Base-by-base conservation (phyloP, 331 rosid species). In the Malus hybrid region DNA sequence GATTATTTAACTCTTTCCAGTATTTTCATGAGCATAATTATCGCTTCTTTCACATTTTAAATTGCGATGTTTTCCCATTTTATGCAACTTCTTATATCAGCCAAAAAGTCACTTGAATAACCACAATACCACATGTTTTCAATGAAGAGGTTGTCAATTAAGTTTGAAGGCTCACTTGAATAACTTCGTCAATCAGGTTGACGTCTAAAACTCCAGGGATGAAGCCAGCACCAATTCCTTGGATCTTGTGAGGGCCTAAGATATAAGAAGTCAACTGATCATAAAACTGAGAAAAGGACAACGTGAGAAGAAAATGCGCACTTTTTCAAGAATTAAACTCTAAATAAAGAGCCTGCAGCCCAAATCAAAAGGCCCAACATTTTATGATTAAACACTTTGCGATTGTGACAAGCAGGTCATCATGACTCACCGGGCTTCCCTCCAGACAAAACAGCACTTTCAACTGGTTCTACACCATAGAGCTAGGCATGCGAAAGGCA, bases 211-310 rank as follows among this genome's bases (percentile, higher is more conserved):
- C 91, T 83, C 91, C 96, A 71, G 97, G 97, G 78, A 93, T 85
- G 85, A 93, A 89, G 73, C 98, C 98, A 70, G 97, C 98, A 32
- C 98, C 98, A 79, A 93, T 84, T 83, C 98, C 98, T 88, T 93
- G 97, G 85, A 91, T 93, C 87, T 89, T 91, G 83, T 93, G 98
- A 9, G 97, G 94, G 20, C 98, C 98, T 93, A 80, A 29, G 66
- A 69, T 79, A 83, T 29, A 82, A 80, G 15, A 64, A 54, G n/a
- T 13, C 73, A 15, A 31, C 69, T 65, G 6, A 59, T 65, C 31
- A 69, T 77, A 39, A 65, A 48, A n/a, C 57, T 28, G 76, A 75
- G 46, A 13, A 69, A 69, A 74, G 65, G 29, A 60, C 44, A 65
- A 69, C 7, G 27, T 33, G 12, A 6, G 54, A 19, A 81, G 11